These are phyloP conservation scores for Hymenoscyphus occultus DNA, from an alignment of 2,329 filamentous ascomycete genomes.

Conservation along the genomic window DNA sequence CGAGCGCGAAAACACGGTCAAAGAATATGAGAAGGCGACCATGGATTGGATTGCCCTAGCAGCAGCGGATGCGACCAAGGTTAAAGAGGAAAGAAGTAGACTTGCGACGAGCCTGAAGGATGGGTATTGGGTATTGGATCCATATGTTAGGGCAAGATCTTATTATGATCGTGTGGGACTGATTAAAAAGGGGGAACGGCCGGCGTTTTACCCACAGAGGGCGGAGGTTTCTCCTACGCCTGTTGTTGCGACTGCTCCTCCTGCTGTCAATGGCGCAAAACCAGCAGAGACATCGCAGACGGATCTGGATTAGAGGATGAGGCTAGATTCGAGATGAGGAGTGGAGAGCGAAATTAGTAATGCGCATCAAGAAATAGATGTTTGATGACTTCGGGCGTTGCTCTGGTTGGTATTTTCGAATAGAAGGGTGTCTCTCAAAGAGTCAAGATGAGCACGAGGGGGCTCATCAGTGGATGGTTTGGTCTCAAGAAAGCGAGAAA, in stretches of 20 bases:
- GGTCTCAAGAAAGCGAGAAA: not conserved
- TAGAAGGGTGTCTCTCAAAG: not conserved
- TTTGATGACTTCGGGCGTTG: not conserved
- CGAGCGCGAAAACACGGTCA: slow-evolving; percentile 63
- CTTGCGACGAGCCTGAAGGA: slow-evolving; percentile 62
- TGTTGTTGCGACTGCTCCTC: not conserved
- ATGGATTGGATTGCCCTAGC: slow-evolving; percentile 65
- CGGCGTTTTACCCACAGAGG: slow-evolving; percentile 64
- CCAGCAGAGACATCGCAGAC: slow-evolving; percentile 28
- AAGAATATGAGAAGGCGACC: slow-evolving; percentile 72
- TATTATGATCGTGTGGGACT: slow-evolving; percentile 80
- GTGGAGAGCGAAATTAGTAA: not conserved
- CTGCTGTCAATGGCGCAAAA: slow-evolving; percentile 18
- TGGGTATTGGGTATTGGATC: slow-evolving; percentile 89
- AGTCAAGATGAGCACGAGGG: too few relatives aligned
- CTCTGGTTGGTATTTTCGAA: not conserved
- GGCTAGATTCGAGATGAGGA: not conserved
- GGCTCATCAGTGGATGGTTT: too few relatives aligned
- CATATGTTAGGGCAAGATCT: slow-evolving; percentile 78
- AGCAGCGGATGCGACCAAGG: slow-evolving; percentile 41
- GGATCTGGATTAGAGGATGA: slow-evolving; percentile 31
- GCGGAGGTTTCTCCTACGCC: not conserved
- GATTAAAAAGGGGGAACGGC: slow-evolving; percentile 61
- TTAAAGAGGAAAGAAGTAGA: slow-evolving; percentile 56
- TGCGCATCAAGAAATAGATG: slow-evolving; percentile 2